phyloP scores from a whole-genome alignment of 1,284 basidiomycete genomes.

The Golubevia pallescens region DNA sequence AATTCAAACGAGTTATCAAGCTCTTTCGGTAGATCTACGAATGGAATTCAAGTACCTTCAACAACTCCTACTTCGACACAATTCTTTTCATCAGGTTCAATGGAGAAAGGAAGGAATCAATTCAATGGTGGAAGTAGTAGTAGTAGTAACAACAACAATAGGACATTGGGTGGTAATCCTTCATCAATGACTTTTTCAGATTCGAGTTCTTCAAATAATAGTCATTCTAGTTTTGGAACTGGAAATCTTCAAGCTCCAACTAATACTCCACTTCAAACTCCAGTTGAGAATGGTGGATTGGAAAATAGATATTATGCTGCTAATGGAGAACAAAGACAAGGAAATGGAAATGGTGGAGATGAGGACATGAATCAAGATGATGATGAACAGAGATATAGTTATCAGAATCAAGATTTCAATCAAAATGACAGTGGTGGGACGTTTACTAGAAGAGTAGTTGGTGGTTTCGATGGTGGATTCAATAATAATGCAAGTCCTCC shows the following conservation, averaged over 20 bases:
- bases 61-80: background rate
- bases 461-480: background rate
- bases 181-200: slow-evolving; percentile 1
- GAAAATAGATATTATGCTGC: background rate
- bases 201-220: slow-evolving; percentile 12
- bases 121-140: too few relatives aligned
- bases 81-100: slow-evolving; percentile 13
- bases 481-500: background rate
- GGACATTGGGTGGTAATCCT: too few relatives aligned
- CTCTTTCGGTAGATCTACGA: background rate
- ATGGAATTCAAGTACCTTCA: too few relatives aligned
- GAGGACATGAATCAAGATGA: background rate
- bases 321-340: background rate
- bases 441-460: background rate
- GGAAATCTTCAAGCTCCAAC: slow-evolving; percentile 28
- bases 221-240: slow-evolving; percentile 4
- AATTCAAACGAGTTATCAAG: too few relatives aligned
- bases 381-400: background rate
- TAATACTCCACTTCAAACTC: slow-evolving; percentile 39
- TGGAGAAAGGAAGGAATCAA: background rate
- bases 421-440: background rate
- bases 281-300: slow-evolving; percentile 20
- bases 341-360: background rate
- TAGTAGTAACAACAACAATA: too few relatives aligned
- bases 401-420: background rate